Evolutionary conservation across 2,329 filamentous ascomycete species (phyloP), one percentile per base, ranked within the genome.

Genomic region (Verticillium klebahnii): DNA sequence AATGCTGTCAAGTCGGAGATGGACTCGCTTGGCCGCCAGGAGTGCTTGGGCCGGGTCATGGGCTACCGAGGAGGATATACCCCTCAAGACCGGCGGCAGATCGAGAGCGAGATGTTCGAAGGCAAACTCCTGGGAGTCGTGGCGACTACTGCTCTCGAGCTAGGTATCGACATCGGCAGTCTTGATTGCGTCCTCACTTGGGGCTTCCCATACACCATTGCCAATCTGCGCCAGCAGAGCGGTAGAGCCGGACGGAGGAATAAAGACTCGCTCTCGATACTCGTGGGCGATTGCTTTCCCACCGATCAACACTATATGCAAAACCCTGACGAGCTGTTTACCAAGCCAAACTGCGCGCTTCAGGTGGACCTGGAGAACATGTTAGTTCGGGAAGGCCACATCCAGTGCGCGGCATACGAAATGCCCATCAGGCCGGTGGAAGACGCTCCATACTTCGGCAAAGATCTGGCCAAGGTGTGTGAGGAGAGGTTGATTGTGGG

Each of bases 301-400:
- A 92, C 92, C 0, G 95, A 99, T 72, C 95, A 99, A 72, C 88
- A 96, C 72, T 99, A 96, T 74, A 99, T 99, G 95, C 87, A 91
- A 64, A 96, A 98, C 66, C 95, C 95, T 0, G 89, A 95, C 64
- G 92, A 97, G 73, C 89, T 99, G 29, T 94, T 98, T 75, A 95
- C 91, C 0, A 92, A 92, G 69, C 93, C 93, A 0, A 97, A 97
- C 66, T 91, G 89, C 67, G 90, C 92, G 72, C 80, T 98, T 2
- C 93, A 95, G 70, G 90, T 98, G 5, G 95, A 99, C 71, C 79
- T 99, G n/a, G 83, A 89, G 56, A 98, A 97, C 67, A 87, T 97
- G 79, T 85, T 98, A 4, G 89, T 97, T 6, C 81, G 95, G 0
- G 95, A 98, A 78, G 94, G 93, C 0, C 95, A 99, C 70, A 82